Evolutionary conservation across 139 green algal species (phyloP).

Genomic region (Bryopsis sp.): DNA sequence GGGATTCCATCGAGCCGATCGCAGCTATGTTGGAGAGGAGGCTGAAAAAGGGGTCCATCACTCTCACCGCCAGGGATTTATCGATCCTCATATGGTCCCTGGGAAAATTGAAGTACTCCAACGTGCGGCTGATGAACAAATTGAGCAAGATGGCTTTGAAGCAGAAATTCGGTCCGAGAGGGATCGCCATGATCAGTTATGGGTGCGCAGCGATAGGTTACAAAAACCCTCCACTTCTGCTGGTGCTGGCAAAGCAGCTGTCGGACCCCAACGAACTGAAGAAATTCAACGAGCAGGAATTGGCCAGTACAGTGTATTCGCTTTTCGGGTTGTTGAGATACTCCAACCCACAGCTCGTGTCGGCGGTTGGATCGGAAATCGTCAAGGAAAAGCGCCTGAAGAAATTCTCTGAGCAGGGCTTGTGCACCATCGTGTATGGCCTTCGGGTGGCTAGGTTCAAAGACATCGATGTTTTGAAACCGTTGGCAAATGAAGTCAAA

Average conservation of each 20-base stretch:
- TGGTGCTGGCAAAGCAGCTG: not conserved
- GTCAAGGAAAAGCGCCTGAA: not conserved
- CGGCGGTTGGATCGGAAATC: not conserved
- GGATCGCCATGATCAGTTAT: slow-evolving; percentile 13
- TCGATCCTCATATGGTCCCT: too few relatives aligned
- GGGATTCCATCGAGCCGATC: too few relatives aligned
- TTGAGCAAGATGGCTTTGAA: not conserved
- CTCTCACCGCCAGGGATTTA: too few relatives aligned
- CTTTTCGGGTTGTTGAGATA: not conserved
- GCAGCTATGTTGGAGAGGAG: too few relatives aligned
- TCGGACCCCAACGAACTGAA: not conserved
- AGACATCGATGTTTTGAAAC: slow-evolving; percentile 2
- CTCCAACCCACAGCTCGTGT: not conserved
- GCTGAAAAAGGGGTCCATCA: too few relatives aligned
- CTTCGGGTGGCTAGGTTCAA: not conserved
- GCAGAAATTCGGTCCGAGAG: not conserved
- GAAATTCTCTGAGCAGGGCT: slow-evolving; percentile 15
- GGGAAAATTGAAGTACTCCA: too few relatives aligned
- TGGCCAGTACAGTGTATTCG: slow-evolving; percentile 15
- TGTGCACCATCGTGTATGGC: slow-evolving; percentile 15
- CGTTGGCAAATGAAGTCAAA: slow-evolving; percentile 2
- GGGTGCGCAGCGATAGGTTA: slow-evolving; percentile 8
- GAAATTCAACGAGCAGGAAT: slow-evolving; percentile 20
- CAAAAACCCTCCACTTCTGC: not conserved
- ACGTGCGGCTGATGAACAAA: not conserved